These are phyloP conservation scores for Crataegus laevigata DNA, from an alignment of 306 rosid species.

Conservation along the genomic window DNA sequence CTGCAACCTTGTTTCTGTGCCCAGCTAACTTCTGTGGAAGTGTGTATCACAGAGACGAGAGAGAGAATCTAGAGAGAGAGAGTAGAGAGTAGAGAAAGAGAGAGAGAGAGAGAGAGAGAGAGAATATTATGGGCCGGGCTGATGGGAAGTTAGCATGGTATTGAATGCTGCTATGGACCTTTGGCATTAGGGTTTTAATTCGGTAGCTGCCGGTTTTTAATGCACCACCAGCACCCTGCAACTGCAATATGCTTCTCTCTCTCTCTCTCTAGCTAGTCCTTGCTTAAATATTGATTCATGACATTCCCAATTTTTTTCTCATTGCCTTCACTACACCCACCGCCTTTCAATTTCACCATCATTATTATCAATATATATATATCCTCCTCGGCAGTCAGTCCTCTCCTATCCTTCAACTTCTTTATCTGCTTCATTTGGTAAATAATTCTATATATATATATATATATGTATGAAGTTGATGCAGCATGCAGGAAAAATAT, in stretches of 20 bases:
- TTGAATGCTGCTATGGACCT: background rate
- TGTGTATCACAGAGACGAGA: background rate
- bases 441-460: background rate
- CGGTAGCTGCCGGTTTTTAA: background rate
- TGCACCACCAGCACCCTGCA: background rate
- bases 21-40: background rate
- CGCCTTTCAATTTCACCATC: background rate
- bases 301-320: background rate
- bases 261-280: background rate
- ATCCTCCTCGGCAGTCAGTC: background rate
- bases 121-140: background rate
- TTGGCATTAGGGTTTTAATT: background rate
- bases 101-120: background rate
- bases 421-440: background rate
- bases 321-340: background rate
- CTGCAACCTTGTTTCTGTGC: background rate
- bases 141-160: background rate
- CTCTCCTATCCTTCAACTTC: background rate
- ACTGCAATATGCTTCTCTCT: background rate
- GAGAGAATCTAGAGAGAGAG: background rate
- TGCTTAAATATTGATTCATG: background rate
- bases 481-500: background rate
- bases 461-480: background rate
- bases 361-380: background rate
- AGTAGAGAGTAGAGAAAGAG: background rate